These are phyloP conservation scores for Dacryopinax primogenitus DNA, from an alignment of 768 basidiomycete species.

Conservation along the genomic window DNA sequence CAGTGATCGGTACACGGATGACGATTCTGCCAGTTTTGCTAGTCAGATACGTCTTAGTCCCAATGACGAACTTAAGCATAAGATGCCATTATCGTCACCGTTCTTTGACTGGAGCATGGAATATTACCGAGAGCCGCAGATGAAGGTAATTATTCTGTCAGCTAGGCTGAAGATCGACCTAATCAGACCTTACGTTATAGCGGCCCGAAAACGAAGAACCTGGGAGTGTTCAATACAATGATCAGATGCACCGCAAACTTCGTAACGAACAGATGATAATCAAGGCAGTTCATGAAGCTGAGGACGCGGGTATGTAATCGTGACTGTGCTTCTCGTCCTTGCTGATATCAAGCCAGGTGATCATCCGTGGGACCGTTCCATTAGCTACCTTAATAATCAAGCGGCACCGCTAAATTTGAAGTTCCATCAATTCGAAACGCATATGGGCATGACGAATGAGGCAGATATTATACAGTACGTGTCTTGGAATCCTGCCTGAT, in stretches of 20 bases:
- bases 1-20: not conserved
- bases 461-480: slow-evolving; percentile 68
- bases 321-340: slow-evolving; percentile 5
- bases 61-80: not conserved
- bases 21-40: slow-evolving; percentile 4
- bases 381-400: slow-evolving; percentile 50
- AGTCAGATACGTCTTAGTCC: slow-evolving; percentile 2
- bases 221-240: slow-evolving; percentile 84
- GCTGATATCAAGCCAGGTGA: slow-evolving; percentile 32
- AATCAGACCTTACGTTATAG: slow-evolving; percentile 31
- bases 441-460: slow-evolving; percentile 76
- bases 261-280: slow-evolving; percentile 70
- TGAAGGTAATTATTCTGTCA: slow-evolving; percentile 55
- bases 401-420: slow-evolving; percentile 57
- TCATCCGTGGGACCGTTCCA: slow-evolving; percentile 55
- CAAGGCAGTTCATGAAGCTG: slow-evolving; percentile 56
- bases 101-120: slow-evolving; percentile 96
- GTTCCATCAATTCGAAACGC: slow-evolving; percentile 87
- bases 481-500: not conserved
- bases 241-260: slow-evolving; percentile 86
- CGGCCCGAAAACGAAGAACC: slow-evolving; percentile 93
- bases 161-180: not conserved
- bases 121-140: slow-evolving; percentile 97
- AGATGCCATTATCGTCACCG: slow-evolving; percentile 70
- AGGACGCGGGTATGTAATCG: slow-evolving; percentile 51